Conservation (phyloP, 352 stramenopile genomes). For the Lagenidium giganteum region DNA sequence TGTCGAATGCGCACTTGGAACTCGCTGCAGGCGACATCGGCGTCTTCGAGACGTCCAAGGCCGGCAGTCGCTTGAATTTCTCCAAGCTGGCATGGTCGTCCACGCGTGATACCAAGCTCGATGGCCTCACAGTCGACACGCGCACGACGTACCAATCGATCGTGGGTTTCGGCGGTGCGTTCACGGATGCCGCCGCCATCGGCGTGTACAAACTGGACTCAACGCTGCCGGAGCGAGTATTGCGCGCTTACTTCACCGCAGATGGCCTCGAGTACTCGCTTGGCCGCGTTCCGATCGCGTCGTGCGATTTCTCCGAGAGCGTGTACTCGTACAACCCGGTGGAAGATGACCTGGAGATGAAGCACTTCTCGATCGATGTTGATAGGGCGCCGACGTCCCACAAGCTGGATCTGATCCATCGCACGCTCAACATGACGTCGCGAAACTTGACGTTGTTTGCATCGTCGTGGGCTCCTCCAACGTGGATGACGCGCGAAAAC, state of each 20-base stretch:
- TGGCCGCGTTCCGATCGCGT: constrained; percentile 69
- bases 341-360: constrained; percentile 32
- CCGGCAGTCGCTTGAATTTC: constrained; percentile 39
- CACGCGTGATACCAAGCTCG: constrained; percentile 7
- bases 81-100: constrained; percentile 9
- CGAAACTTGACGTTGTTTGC: constrained; percentile 51
- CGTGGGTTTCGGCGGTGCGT: constrained; percentile 75
- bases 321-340: constrained; percentile 39
- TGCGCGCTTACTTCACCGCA: constrained; percentile 61
- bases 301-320: constrained; percentile 67
- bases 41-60: constrained; percentile 44
- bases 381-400: constrained; percentile 36
- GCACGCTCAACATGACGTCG: constrained; percentile 21
- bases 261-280: constrained; percentile 63
- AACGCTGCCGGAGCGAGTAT: constrained; percentile 41
- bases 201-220: constrained; percentile 61
- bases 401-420: constrained; percentile 35
- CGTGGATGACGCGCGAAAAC: constrained; percentile 77
- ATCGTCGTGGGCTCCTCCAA: constrained; percentile 67
- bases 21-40: constrained; percentile 30
- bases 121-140: constrained; percentile 32
- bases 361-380: constrained; percentile 63
- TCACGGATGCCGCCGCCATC: constrained; percentile 72
- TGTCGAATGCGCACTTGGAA: constrained; percentile 39
- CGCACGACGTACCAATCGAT: constrained; percentile 52